Percentiles rank a stretch among this genome's conserved stretches.
phyloP scores from a whole-genome alignment of 805 yeast genomes.

The Henningerozyma blattae region DNA sequence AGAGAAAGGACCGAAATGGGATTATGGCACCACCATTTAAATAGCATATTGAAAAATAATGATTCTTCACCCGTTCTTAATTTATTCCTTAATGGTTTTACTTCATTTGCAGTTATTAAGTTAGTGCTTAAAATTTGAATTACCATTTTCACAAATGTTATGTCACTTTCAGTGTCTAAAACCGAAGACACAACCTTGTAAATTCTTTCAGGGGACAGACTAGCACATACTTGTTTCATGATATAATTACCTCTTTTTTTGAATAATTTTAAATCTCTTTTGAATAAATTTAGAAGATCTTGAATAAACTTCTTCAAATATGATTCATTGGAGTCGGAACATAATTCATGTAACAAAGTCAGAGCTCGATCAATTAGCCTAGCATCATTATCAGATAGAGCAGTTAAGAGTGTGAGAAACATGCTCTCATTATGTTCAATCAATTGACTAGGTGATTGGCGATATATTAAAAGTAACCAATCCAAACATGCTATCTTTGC shows the following conservation, averaged over 20 bases:
- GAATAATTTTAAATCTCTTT: conserved; percentile 52
- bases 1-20: conserved; percentile 80
- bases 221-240: conserved; percentile 69
- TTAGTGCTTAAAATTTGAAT: conserved; percentile 82
- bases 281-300: conserved; percentile 57
- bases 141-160: conserved; percentile 65
- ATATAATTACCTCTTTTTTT: conserved; percentile 74
- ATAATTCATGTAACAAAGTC: conserved; percentile 17
- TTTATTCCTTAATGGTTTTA: conserved; percentile 55
- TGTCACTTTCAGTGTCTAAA: conserved; percentile 44
- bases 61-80: conserved; percentile 60
- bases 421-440: conserved; percentile 48
- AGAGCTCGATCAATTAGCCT: conserved; percentile 21
- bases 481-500: conserved; percentile 77
- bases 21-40: conserved; percentile 85
- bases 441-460: conserved; percentile 48
- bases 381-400: conserved; percentile 42
- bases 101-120: conserved; percentile 74
- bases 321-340: conserved; percentile 41
- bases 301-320: conserved; percentile 67
- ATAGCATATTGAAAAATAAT: conserved; percentile 59
- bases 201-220: conserved; percentile 71
- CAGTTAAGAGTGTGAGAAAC: conserved; percentile 64
- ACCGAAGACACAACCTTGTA: conserved; percentile 72
- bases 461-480: conserved; percentile 78